Conservation (phyloP, 1,284 basidiomycete genomes). For the Boletus semigastroideus region DNA sequence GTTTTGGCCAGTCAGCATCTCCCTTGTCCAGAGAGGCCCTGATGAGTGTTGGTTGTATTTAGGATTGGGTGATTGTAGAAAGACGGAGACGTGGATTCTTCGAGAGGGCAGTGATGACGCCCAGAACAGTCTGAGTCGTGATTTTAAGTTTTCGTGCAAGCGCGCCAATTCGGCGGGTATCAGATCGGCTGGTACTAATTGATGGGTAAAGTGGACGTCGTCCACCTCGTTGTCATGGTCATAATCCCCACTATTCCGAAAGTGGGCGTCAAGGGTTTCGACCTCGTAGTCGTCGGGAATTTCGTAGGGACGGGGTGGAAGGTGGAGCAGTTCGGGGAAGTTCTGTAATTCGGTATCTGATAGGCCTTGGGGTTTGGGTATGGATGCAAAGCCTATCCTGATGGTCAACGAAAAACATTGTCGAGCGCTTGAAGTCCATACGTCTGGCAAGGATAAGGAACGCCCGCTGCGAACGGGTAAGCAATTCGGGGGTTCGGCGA, state of each 20-base stretch:
- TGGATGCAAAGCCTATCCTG: constrained; percentile 55
- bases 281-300: constrained; percentile 60
- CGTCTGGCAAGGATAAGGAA: constrained; percentile 79
- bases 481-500: constrained; percentile 57
- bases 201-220: constrained; percentile 18
- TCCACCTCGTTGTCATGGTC: constrained; percentile 23
- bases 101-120: constrained; percentile 63
- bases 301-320: constrained; percentile 61
- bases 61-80: constrained; percentile 38
- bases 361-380: constrained; percentile 49
- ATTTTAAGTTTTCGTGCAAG: constrained; percentile 72
- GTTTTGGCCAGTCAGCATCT: constrained; percentile 59
- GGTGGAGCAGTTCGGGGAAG: constrained; percentile 39
- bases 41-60: constrained; percentile 15
- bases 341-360: constrained; percentile 40
- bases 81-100: constrained; percentile 56
- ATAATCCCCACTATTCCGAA: constrained; percentile 23
- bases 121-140: constrained; percentile 78
- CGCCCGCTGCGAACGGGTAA: constrained; percentile 71
- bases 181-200: constrained; percentile 9
- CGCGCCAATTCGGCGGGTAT: constrained; percentile 44
- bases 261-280: constrained; percentile 33
- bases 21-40: constrained; percentile 47
- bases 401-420: constrained; percentile 1
- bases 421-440: constrained; percentile 31